Base-by-base conservation (phyloP, 345 rosid genomes). In the Pseudoturritis turrita region DNA sequence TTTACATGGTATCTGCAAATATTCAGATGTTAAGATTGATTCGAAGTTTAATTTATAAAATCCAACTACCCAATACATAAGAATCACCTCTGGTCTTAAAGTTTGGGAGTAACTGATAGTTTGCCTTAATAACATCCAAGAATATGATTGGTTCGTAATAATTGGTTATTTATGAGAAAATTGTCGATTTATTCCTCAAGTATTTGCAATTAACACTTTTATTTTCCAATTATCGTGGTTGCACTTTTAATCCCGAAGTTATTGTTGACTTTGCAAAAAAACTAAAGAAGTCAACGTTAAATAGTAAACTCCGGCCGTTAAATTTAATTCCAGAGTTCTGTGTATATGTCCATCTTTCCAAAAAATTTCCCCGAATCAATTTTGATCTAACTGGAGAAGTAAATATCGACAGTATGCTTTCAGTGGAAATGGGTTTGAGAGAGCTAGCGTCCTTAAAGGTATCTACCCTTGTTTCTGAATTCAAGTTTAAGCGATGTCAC, bases 321-420 rank as follows among this genome's bases (percentile, higher is more conserved):
- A n/a, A n/a, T n/a, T n/a, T n/a, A n/a, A n/a, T n/a, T n/a, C n/a
- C n/a, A n/a, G n/a, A n/a, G n/a, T n/a, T n/a, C n/a, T n/a, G n/a
- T n/a, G n/a, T n/a, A n/a, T n/a, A n/a, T n/a, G n/a, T n/a, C n/a
- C n/a, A n/a, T n/a, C n/a, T n/a, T n/a, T n/a, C n/a, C n/a, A n/a
- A n/a, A n/a, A n/a, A n/a, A n/a, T n/a, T n/a, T n/a, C n/a, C n/a
- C n/a, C n/a, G n/a, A n/a, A n/a, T n/a, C n/a, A n/a, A n/a, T n/a
- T n/a, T n/a, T 81, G 94, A 88, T 72, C 76, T 96, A 65, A 85
- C 90, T 0, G 97, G 97, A 82, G 99, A 96, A 83, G 98, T 97
- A 77, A 96, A 92, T 83, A 92, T 96, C 28, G 99, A 96, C 84
- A 90, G 90, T 76, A 90, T 92, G 92, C 98, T 92, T 75, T 89